Conservation (phyloP, 1,139 yeast genomes). For the Suhomyces bolitotheri region DNA sequence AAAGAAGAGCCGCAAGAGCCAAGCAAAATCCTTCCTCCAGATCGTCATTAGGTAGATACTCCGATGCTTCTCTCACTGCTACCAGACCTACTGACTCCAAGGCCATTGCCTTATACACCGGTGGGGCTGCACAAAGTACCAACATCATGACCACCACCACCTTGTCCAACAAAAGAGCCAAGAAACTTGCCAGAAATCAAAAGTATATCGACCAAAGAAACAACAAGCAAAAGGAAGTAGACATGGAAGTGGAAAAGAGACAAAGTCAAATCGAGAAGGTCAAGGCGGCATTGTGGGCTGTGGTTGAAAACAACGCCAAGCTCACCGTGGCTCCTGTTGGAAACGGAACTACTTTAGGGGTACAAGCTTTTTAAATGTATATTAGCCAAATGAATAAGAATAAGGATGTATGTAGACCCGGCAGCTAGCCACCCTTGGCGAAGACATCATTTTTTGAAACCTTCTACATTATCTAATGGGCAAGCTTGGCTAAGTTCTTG, state of each 20-base stretch:
- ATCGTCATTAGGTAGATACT: conserved; percentile 45
- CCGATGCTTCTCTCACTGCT: conserved; percentile 30
- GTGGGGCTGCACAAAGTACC: conserved; percentile 33
- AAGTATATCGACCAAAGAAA: conserved; percentile 64
- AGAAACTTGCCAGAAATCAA: conserved; percentile 78
- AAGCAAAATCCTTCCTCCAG: conserved; percentile 43
- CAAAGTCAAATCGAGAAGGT: conserved; percentile 47
- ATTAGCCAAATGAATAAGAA: conserved; percentile 9
- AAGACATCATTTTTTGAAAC: too few species aligned
- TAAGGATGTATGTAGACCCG: not conserved
- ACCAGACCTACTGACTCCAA: conserved; percentile 55
- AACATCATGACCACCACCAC: conserved; percentile 57
- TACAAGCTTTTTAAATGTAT: conserved; percentile 49
- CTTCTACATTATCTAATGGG: too few species aligned
- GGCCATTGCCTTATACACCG: conserved; percentile 64
- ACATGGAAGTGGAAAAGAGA: conserved; percentile 52
- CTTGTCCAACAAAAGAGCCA: conserved; percentile 76
- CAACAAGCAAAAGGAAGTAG: conserved; percentile 41
- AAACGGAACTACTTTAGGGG: conserved; percentile 85
- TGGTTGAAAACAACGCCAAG: conserved; percentile 55
- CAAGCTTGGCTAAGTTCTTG: conserved; percentile 4
- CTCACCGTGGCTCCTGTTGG: conserved; percentile 50
- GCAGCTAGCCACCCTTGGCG: too few species aligned
- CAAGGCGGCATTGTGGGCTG: conserved; percentile 69
- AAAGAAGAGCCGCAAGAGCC: conserved; percentile 58